Base-by-base conservation (phyloP, 257 asterid genomes). In the Sherardia arvensis region DNA sequence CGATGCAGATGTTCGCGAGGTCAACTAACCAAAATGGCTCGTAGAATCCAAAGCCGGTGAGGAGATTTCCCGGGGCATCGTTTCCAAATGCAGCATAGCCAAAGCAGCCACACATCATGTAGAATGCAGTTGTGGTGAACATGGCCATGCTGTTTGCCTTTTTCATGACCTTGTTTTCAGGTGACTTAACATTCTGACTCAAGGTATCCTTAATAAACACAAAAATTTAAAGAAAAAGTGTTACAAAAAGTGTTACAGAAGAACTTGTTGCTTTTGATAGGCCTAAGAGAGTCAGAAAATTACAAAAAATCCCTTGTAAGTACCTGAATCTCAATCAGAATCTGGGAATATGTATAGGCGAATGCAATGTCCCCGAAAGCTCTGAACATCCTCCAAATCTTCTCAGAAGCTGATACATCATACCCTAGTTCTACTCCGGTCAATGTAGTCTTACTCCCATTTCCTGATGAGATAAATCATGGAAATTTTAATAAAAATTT, bases 31-130 rank as follows among this genome's bases (percentile, higher is more conserved):
- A 86, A 38, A 71, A 86, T 6, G 91, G 95, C 69, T 84, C 87
- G 32, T 79, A 86, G 61, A 86, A 86, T 6, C 90, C 85, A 57
- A 85, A 85, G 1, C 94, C 90, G 0, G 94, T 83, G 34, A 86
- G 82, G 32, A 86, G 34, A 59, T 86, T 86, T 17, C 88, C 85
- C 0, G 91, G 83, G 0, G 87, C 87, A 28, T 78, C 49, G 71
- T 84, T 78, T 30, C 91, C 91, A 15, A 84, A 86, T 21, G 91
- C 89, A 51, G 91, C 91, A 30, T 84, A 86, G 20, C 91, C 89
- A 10, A 86, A 73, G 71, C 84, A 80, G 47, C 87, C 91, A 53
- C 88, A 84, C 85, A 84, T 77, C 86, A 86, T 69, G 48, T 86
- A 86, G 81, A 84, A 86, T 30, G 74, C 45, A 17, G 91, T 84